Conservation (phyloP, 2,329 filamentous ascomycete genomes). For the Colletotrichum spaethianum region DNA sequence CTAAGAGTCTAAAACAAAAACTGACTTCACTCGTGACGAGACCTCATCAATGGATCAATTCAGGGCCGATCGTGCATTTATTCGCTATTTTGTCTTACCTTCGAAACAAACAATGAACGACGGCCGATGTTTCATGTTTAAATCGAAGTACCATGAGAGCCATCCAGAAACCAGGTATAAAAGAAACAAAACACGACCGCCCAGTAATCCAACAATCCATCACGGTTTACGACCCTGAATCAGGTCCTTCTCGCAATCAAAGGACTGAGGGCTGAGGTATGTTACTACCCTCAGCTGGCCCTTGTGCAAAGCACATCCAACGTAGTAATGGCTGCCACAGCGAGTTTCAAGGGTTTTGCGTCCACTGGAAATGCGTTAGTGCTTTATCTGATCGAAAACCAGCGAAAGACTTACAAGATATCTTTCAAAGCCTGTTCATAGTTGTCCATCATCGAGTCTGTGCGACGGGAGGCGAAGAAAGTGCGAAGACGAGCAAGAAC, state of each 20-base stretch:
- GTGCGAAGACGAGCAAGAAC: conserved; percentile 31
- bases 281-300: conserved; percentile 37
- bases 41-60: background rate
- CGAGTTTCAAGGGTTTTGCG: conserved; percentile 31
- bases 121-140: no score
- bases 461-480: conserved; percentile 34
- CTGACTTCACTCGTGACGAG: background rate
- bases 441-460: conserved; percentile 38
- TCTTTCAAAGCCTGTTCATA: conserved; percentile 35
- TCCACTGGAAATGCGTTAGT: conserved; percentile 20
- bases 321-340: conserved; percentile 38
- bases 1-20: background rate
- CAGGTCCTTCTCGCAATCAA: conserved; percentile 33
- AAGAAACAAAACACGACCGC: no score
- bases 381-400: background rate
- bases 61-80: background rate
- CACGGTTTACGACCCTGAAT: conserved; percentile 11
- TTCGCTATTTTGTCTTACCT: background rate
- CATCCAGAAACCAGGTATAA: background rate
- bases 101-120: background rate
- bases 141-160: background rate
- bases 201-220: background rate
- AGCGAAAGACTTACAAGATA: conserved; percentile 27
- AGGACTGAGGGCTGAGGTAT: conserved; percentile 37
- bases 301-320: conserved; percentile 34